phyloP scores from a whole-genome alignment of 2,329 filamentous ascomycete species.

The Gnomoniopsis smithogilvyi region DNA sequence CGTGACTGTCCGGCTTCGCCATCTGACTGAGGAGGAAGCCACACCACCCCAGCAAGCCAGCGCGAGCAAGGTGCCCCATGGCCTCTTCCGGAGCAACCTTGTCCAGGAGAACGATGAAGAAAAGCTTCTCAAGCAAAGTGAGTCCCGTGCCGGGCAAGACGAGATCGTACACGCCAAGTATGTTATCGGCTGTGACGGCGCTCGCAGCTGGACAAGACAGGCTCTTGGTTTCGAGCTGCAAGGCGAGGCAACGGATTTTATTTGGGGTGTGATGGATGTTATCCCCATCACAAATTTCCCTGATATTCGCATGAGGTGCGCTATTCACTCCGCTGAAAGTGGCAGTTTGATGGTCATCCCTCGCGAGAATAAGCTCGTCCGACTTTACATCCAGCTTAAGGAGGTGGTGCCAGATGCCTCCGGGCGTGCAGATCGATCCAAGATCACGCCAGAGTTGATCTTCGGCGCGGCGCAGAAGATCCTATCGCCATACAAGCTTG shows the following conservation, averaged over 20 bases:
- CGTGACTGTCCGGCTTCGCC: slow-evolving; percentile 55
- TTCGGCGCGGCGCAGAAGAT: slow-evolving; percentile 62
- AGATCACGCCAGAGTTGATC: slow-evolving; percentile 62
- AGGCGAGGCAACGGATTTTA: slow-evolving; percentile 26
- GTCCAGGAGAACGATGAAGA: slow-evolving; percentile 41
- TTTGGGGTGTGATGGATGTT: slow-evolving; percentile 28
- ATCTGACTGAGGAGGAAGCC: slow-evolving; percentile 56
- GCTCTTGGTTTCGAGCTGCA: slow-evolving; percentile 40
- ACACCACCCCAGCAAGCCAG: slow-evolving; percentile 39
- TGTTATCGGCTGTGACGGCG: slow-evolving; percentile 66
- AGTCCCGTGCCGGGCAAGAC: slow-evolving; percentile 31
- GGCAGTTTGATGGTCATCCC: slow-evolving; percentile 29
- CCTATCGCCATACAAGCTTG: slow-evolving; percentile 63
- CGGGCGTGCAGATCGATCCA: slow-evolving; percentile 52
- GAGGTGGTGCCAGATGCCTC: slow-evolving; percentile 39
- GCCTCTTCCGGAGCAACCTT: slow-evolving; percentile 59
- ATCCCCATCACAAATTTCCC: slow-evolving; percentile 29
- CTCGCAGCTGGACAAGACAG: slow-evolving; percentile 62
- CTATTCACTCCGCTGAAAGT: slow-evolving; percentile 25
- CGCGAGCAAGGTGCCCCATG: slow-evolving; percentile 42
- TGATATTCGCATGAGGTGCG: slow-evolving; percentile 27
- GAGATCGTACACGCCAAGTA: slow-evolving; percentile 57
- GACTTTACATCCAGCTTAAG: slow-evolving; percentile 63
- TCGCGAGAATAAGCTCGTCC: slow-evolving; percentile 47
- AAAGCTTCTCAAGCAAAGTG: slow-evolving; percentile 6